phyloP scores from a whole-genome alignment of 1,139 yeast genomes.

The Blastobotrys elegans region DNA sequence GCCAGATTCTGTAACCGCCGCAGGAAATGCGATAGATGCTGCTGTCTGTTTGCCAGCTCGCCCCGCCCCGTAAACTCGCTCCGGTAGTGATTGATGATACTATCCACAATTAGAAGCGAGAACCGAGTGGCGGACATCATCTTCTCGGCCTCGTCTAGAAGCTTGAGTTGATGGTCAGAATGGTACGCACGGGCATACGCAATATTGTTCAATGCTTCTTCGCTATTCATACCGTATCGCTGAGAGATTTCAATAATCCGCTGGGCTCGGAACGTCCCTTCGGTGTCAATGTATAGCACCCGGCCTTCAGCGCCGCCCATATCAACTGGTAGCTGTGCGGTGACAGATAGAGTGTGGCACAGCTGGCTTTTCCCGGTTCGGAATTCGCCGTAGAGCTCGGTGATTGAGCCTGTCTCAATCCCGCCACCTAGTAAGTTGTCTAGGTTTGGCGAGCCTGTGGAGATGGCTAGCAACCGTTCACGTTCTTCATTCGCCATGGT shows the following conservation, averaged over 20 bases:
- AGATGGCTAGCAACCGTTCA: conserved; percentile 82
- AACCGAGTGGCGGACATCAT: conserved; percentile 93
- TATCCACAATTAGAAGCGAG: conserved; percentile 79
- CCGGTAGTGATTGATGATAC: conserved; percentile 93
- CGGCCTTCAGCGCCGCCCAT: conserved; percentile 99
- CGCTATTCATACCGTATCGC: conserved; percentile 89
- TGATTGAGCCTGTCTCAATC: conserved; percentile 92
- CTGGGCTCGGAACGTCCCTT: conserved; percentile 92
- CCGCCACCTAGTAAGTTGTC: conserved; percentile 97
- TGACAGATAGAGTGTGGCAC: conserved; percentile 94
- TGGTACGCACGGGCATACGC: conserved; percentile 97
- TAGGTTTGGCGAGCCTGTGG: conserved; percentile 92
- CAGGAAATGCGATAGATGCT: conserved; percentile 91
- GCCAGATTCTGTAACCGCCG: conserved; percentile 88
- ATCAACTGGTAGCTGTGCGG: conserved; percentile 94
- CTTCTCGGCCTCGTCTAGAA: conserved; percentile 83
- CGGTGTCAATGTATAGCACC: conserved; percentile 93
- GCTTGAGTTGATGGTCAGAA: conserved; percentile 90
- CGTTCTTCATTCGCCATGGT: conserved; percentile 89
- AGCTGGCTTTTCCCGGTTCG: conserved; percentile 97
- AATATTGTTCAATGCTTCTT: conserved; percentile 90
- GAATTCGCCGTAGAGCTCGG: conserved; percentile 96
- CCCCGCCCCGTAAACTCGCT: conserved; percentile 97
- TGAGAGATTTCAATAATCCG: conserved; percentile 86
- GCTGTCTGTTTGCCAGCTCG: conserved; percentile 90